Evolutionary conservation across 805 yeast genomes (phyloP).

Genomic region (Metschnikowia baotianmanensis): DNA sequence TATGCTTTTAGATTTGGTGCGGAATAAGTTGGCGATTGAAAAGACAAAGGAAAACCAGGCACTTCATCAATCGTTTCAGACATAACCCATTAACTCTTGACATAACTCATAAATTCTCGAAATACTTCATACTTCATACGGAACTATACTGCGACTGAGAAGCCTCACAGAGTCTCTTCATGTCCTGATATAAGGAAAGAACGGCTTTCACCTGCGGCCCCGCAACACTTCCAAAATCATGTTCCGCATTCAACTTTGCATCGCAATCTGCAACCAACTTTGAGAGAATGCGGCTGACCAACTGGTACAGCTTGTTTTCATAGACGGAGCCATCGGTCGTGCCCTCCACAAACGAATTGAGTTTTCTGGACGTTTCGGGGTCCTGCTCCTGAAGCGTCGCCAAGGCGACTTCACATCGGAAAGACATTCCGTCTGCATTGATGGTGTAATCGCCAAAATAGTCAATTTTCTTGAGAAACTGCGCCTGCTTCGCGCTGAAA

Average conservation of each 20-base stretch:
- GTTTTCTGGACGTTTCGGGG: slow-evolving; percentile 27
- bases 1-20: slow-evolving; percentile 45
- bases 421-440: slow-evolving; percentile 52
- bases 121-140: too few species aligned
- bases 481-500: slow-evolving; percentile 33
- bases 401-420: slow-evolving; percentile 72
- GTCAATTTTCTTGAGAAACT: slow-evolving; percentile 48
- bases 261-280: slow-evolving; percentile 27
- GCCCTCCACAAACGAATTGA: slow-evolving; percentile 46
- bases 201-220: slow-evolving; percentile 17
- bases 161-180: slow-evolving; percentile 24
- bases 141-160: slow-evolving; percentile 2
- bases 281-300: slow-evolving; percentile 34
- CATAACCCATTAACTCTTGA: too few species aligned
- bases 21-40: slow-evolving; percentile 33
- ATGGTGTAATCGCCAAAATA: slow-evolving; percentile 79
- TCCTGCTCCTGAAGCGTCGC: slow-evolving; percentile 49
- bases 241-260: slow-evolving; percentile 17
- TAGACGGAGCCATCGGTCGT: slow-evolving; percentile 45
- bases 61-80: slow-evolving; percentile 2
- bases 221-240: slow-evolving; percentile 10
- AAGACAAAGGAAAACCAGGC: slow-evolving; percentile 24
- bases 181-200: slow-evolving; percentile 26
- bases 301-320: slow-evolving; percentile 25
- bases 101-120: too few species aligned